Percentiles rank a stretch among this genome's conserved stretches.
These are phyloP conservation scores for Saksenaea vasiformis DNA, from an alignment of 371 early-diverging fungal genomes.

Conservation along the genomic window DNA sequence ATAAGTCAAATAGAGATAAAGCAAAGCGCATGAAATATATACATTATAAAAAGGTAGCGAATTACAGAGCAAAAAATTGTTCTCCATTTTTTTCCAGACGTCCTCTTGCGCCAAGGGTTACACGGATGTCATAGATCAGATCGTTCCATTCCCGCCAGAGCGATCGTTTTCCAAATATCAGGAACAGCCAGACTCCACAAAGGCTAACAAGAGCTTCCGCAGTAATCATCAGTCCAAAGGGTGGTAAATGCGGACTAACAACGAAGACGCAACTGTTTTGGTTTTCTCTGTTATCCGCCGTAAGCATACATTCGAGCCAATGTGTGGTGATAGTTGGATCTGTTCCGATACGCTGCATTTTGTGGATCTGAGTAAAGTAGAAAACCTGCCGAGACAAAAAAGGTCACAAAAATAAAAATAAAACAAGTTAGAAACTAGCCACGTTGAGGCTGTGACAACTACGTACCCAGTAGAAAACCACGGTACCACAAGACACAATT, in stretches of 20 bases:
- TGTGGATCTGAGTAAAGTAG: slow-evolving; percentile 58
- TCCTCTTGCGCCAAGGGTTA: slow-evolving; percentile 32
- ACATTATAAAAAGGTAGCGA: neutral
- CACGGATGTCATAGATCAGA: slow-evolving; percentile 45
- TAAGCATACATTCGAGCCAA: slow-evolving; percentile 62
- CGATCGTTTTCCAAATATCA: slow-evolving; percentile 64
- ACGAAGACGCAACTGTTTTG: slow-evolving; percentile 45
- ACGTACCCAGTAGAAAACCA: slow-evolving; percentile 56
- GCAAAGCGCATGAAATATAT: neutral
- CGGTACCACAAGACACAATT: slow-evolving; percentile 47
- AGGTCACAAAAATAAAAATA: neutral
- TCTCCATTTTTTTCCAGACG: slow-evolving; percentile 52
- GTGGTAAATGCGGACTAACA: slow-evolving; percentile 46
- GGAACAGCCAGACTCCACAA: slow-evolving; percentile 58
- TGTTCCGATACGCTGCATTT: slow-evolving; percentile 26
- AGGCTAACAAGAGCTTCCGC: slow-evolving; percentile 60
- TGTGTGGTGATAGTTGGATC: slow-evolving; percentile 23
- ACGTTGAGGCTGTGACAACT: neutral
- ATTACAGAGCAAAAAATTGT: slow-evolving; percentile 57
- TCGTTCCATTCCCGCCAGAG: slow-evolving; percentile 61
- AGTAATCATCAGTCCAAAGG: slow-evolving; percentile 57
- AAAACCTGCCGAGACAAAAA: too few species aligned
- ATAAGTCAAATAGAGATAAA: neutral
- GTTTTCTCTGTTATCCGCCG: slow-evolving; percentile 12
- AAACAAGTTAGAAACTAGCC: neutral